phyloP scores from a whole-genome alignment of 768 basidiomycete genomes.

The Pleurotus ostreatus region DNA sequence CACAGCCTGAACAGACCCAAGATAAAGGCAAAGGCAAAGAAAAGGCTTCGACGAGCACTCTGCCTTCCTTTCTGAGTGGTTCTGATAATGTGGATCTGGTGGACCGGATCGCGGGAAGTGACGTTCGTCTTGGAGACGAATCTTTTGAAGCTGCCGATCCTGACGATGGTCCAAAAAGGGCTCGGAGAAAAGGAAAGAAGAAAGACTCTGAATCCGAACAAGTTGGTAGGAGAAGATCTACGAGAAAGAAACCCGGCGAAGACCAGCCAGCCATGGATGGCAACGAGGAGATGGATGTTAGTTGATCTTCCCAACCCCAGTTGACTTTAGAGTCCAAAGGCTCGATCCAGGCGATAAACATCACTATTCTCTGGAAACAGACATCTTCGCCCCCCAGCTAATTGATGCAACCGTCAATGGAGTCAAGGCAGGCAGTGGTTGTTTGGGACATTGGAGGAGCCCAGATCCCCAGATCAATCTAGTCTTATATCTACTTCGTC shows the following conservation, averaged over 20 bases:
- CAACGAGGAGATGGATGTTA: background rate
- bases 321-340: too few relatives aligned
- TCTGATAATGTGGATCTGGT: slow-evolving; percentile 13
- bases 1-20: background rate
- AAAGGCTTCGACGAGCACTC: slow-evolving; percentile 2
- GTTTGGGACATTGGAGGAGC: too few relatives aligned
- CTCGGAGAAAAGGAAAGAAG: background rate
- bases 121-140: slow-evolving; percentile 10
- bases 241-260: slow-evolving; percentile 4
- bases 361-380: too few relatives aligned
- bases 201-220: background rate
- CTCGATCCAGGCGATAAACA: too few relatives aligned
- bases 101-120: slow-evolving; percentile 26
- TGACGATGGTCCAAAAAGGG: background rate
- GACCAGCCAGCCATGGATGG: slow-evolving; percentile 3
- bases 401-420: background rate
- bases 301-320: background rate
- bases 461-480: too few relatives aligned
- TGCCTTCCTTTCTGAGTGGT: slow-evolving; percentile 6
- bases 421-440: too few relatives aligned
- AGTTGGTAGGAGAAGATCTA: slow-evolving; percentile 9
- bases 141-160: background rate
- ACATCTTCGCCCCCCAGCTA: too few relatives aligned
- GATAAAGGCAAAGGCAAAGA: slow-evolving; percentile 12
- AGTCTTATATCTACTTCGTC: too few relatives aligned